Evolutionary conservation across 1,284 basidiomycete genomes (phyloP), one percentile per base, ranked within the genome.

Genomic region (Sanguinoderma infundibulare): DNA sequence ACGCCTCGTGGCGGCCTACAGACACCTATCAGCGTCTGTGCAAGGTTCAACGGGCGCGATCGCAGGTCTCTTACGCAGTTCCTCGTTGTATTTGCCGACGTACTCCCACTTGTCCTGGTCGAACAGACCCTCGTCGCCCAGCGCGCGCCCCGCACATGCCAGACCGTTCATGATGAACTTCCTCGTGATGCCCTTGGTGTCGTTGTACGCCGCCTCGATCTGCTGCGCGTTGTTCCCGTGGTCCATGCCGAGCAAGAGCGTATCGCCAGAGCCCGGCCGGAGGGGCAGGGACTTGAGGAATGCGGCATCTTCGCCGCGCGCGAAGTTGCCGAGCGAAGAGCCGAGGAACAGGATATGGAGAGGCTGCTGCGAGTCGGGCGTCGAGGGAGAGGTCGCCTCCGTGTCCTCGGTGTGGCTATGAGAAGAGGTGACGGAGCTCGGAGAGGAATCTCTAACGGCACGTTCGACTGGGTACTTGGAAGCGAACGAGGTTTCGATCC

Each of bases 161-260:
- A 98, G 81, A 0, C 94, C 96, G 71, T 99, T 96, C 83, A 98
- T 89, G 67, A 98, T 95, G 74, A 98, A 99, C 17, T 81, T 79
- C 64, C 79, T 80, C 0, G 96, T 98, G 64, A 90, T 80, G 5
- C 94, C 95, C 61, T 84, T 80, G 1, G 83, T 79, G 69, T 97
- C 95, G 70, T 96, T 91, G 77, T 98, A 98, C 0, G 95, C 95
- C 28, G 78, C 73, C 69, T 94, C 91, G 53, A 97, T 89, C 61
- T 84, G 76, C 20, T 78, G 74, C 51, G 83, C 82, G 55, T 84
- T 82, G 69, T 93, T 91, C 76, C 92, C 83, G 70, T 90, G 93
- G 74, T 99, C 97, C 52, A 98, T 79, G 5, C 96, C 96, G 24
- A 98, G 75, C 3, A 93, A 75, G 8, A 93, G 77, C 0, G 90